Base-by-base conservation (phyloP, 352 stramenopile genomes). In the Aphanomyces euteiches region DNA sequence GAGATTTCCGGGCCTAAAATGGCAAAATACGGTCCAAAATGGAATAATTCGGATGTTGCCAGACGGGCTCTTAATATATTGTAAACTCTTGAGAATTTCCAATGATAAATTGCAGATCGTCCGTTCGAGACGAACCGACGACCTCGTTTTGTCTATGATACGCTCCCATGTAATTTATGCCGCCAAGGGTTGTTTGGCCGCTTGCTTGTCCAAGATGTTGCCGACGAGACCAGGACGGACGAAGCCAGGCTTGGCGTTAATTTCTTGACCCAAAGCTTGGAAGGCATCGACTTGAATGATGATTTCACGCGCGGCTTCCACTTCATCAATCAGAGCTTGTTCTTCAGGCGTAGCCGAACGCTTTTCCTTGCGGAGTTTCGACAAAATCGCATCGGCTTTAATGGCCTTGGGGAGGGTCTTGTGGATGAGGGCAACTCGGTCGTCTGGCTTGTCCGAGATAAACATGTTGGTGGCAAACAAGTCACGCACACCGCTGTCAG, bases 231-330 rank as follows among this genome's bases (percentile, higher is more conserved):
- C 96, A 0, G 96, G 96, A 69, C 96, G 82, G 13, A 96, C 80
- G 73, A 98, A 98, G 76, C 85, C 88, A 58, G 81, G 79, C n/a
- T 88, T 79, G 75, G 90, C 78, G 66, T 75, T 75, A 19, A 90
- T 85, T 70, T 96, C 88, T 5, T 82, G 78, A 37, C 93, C 96
- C 4, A 98, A 78, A 15, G 89, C 80, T 50, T 96, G 83, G 74
- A 98, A 98, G 53, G 76, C 87, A 81, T 98, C 84, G 54, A 99
- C 96, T 79, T 99, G 96, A 79, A 99, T 98, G 77, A 99, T 96
- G 28, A 93, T 75, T 85, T 99, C 95, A 45, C 96, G 90, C 40
- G 97, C 85, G 60, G 90, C 95, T 78, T 98, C 96, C 2, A 97
- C 96, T 72, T 98, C 90, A 73, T 97, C 90, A 78, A 99, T 97